Percentiles rank a stretch among this genome's conserved stretches.
Evolutionary conservation across 1,284 basidiomycete genomes (phyloP).

Genomic region (Flammula alnicola): DNA sequence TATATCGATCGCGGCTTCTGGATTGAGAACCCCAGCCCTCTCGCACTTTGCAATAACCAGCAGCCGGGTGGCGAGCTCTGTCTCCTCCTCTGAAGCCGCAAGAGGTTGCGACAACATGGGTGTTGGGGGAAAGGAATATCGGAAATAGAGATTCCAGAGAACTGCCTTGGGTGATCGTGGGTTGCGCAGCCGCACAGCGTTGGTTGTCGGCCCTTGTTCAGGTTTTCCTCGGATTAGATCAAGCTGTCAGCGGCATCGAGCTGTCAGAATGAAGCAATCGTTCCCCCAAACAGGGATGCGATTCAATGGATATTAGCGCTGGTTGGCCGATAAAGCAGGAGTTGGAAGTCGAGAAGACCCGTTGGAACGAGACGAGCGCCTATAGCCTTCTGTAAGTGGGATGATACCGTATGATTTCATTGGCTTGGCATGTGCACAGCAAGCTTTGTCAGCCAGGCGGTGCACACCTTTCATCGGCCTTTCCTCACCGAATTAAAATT

Average conservation of each 20-base stretch:
- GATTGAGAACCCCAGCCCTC: conserved; percentile 22
- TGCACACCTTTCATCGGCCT: too few species aligned
- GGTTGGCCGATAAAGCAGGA: too few species aligned
- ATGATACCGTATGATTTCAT: too few species aligned
- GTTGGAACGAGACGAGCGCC: neutral
- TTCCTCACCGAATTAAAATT: too few species aligned
- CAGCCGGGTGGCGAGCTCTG: conserved; percentile 30
- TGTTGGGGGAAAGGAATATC: neutral
- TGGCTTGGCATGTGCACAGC: conserved; percentile 1
- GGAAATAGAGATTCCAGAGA: neutral
- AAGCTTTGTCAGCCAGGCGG: too few species aligned
- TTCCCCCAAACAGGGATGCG: too few species aligned
- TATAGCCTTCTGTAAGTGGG: neutral
- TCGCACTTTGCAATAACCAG: conserved; percentile 25
- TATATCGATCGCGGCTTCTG: conserved; percentile 30
- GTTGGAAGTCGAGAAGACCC: neutral
- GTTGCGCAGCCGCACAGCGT: conserved; percentile 15
- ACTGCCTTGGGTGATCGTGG: too few species aligned
- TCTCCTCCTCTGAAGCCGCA: conserved; percentile 31
- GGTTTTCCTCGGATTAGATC: neutral
- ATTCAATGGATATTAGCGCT: too few species aligned
- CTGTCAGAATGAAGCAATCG: too few species aligned
- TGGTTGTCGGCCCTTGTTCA: neutral
- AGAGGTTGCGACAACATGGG: conserved; percentile 13
- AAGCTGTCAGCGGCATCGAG: too few species aligned